A percentile compares a stretch with the other conserved stretches of the same genome.
These are phyloP conservation scores for Macrolepiota fuliginosa DNA, from an alignment of 768 basidiomycete species.

Conservation along the genomic window DNA sequence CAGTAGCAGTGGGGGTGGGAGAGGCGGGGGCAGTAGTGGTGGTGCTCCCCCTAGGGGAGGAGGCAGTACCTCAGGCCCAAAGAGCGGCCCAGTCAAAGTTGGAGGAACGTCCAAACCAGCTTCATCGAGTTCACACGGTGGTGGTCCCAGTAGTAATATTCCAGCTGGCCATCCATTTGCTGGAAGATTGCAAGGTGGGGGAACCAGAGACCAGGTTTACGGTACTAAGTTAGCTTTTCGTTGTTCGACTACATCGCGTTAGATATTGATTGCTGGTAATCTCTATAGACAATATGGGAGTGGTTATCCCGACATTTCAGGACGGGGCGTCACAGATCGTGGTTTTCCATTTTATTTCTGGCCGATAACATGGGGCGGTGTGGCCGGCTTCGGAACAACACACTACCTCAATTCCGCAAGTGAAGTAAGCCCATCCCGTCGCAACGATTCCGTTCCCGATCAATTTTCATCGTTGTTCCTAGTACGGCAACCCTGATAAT, in stretches of 20 bases:
- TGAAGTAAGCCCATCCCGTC: constrained; percentile 33
- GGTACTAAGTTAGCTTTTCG: background rate
- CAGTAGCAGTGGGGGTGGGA: background rate
- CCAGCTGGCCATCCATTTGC: background rate
- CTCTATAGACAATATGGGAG: constrained; percentile 38
- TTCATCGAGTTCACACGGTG: background rate
- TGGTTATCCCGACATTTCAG: constrained; percentile 51
- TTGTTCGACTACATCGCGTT: background rate
- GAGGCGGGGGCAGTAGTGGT: background rate
- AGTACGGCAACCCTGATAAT: constrained; percentile 44
- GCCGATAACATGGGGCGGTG: constrained; percentile 39
- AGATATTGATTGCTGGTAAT: background rate
- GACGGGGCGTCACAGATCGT: constrained; percentile 44
- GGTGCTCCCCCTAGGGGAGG: background rate
- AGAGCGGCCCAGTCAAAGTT: background rate
- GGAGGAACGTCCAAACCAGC: background rate
- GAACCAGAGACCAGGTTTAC: background rate
- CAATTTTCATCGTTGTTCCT: background rate
- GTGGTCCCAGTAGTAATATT: background rate
- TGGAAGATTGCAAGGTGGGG: background rate
- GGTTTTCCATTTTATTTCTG: constrained; percentile 67
- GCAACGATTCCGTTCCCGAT: background rate
- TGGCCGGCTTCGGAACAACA: constrained; percentile 18
- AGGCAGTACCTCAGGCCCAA: no score
- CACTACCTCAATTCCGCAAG: constrained; percentile 21